phyloP scores from a whole-genome alignment of 306 rosid species.

The Malus domestica region DNA sequence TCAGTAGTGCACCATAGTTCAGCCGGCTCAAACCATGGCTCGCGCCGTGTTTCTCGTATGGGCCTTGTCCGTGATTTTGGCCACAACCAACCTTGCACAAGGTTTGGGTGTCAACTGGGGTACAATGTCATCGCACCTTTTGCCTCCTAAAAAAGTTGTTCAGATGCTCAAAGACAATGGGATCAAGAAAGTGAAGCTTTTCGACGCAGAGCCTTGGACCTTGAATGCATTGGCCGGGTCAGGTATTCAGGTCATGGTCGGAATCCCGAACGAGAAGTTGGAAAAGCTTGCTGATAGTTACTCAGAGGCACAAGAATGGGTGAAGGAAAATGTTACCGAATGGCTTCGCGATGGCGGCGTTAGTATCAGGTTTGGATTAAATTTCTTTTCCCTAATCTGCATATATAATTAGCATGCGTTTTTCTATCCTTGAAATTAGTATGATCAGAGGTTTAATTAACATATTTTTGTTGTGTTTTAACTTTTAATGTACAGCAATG shows the following conservation, averaged over 20 bases:
- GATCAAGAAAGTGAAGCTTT: slow-evolving; percentile 58
- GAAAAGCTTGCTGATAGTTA: slow-evolving; percentile 13
- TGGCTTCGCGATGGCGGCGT: slow-evolving; percentile 41
- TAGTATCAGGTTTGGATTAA: slow-evolving; percentile 43
- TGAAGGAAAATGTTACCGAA: slow-evolving; percentile 47
- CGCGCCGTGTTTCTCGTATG: slow-evolving; percentile 8
- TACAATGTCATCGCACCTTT: slow-evolving; percentile 41
- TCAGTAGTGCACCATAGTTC: neutral
- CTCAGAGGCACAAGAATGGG: slow-evolving; percentile 44
- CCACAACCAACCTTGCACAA: slow-evolving; percentile 7
- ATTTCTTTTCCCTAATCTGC: neutral
- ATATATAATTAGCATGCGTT: no score
- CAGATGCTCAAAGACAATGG: slow-evolving; percentile 56
- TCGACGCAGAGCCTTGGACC: slow-evolving; percentile 58
- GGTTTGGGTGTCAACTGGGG: slow-evolving; percentile 81
- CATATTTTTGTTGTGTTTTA: no score
- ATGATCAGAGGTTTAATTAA: no score
- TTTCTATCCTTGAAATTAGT: no score
- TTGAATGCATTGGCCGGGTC: slow-evolving; percentile 53
- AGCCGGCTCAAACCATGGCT: neutral
- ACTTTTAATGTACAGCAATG: slow-evolving; percentile 33
- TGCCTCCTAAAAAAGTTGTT: slow-evolving; percentile 43
- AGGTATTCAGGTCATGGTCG: slow-evolving; percentile 59
- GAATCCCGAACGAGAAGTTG: slow-evolving; percentile 62
- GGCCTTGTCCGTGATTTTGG: slow-evolving; percentile 11